Evolutionary conservation across 768 basidiomycete genomes (phyloP).

Genomic region (Kondoa subrosea): DNA sequence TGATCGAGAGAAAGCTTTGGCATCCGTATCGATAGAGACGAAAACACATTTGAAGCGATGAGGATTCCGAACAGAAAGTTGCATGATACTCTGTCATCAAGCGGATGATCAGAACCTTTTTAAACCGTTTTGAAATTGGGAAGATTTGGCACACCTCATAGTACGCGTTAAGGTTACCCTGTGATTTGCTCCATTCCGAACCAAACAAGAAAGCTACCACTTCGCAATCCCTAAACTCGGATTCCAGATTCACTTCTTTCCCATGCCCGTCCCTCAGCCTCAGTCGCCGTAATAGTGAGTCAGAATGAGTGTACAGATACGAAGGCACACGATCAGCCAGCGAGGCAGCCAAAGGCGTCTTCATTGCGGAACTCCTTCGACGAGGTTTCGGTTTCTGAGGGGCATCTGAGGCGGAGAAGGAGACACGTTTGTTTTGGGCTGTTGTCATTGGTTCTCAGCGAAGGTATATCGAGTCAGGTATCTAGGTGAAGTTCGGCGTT

Average conservation of each 20-base stretch:
- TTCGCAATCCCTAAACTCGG: slow-evolving; percentile 19
- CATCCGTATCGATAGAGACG: slow-evolving; percentile 21
- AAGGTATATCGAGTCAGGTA: neutral
- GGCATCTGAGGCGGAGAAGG: neutral
- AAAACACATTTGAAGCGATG: slow-evolving; percentile 25
- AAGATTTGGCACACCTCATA: neutral
- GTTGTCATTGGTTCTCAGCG: neutral
- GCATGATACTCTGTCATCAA: slow-evolving; percentile 1
- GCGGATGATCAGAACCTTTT: neutral
- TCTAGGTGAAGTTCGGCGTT: neutral
- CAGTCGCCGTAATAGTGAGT: slow-evolving; percentile 21
- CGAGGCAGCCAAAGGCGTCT: neutral
- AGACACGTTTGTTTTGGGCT: neutral
- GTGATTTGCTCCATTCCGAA: slow-evolving; percentile 6
- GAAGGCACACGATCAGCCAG: neutral
- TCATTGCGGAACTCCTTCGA: neutral
- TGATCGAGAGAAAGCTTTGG: slow-evolving; percentile 10
- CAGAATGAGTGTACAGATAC: slow-evolving; percentile 20
- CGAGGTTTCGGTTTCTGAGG: neutral
- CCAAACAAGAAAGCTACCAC: slow-evolving; percentile 24
- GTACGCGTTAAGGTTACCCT: neutral
- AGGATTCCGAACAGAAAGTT: slow-evolving; percentile 11
- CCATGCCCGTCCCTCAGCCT: slow-evolving; percentile 19
- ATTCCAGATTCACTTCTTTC: slow-evolving; percentile 13
- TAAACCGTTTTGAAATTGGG: neutral